These are phyloP conservation scores for Geotrichum carabidarum DNA, from an alignment of 1,139 yeast genomes.

Conservation along the genomic window DNA sequence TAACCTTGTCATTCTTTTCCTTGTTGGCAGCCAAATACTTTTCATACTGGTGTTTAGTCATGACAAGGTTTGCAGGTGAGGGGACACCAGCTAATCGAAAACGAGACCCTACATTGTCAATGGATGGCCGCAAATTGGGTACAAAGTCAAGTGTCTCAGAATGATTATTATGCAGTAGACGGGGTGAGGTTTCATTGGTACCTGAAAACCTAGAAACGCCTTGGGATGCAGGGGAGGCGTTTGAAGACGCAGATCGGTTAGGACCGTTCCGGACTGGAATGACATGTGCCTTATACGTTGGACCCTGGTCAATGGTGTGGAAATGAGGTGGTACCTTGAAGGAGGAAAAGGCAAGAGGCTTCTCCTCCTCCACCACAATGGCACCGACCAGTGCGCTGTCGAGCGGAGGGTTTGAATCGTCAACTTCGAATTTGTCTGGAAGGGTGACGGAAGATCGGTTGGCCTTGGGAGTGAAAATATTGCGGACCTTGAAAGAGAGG, in stretches of 20 bases:
- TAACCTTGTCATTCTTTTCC: conserved; percentile 2
- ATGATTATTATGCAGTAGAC: conserved; percentile 5
- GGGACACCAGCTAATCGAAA: conserved; percentile 16
- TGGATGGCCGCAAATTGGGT: conserved; percentile 19
- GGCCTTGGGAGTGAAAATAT: neutral
- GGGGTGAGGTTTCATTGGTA: neutral
- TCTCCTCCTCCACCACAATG: neutral
- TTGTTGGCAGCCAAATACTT: conserved; percentile 5
- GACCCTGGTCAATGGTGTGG: conserved; percentile 16
- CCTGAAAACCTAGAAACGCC: neutral
- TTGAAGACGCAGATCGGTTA: neutral
- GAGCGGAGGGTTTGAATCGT: neutral
- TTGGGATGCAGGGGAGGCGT: neutral
- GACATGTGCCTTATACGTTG: conserved; percentile 19
- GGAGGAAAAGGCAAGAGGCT: conserved; percentile 1
- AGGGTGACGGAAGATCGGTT: neutral
- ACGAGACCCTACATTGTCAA: conserved; percentile 19
- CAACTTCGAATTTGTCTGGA: neutral
- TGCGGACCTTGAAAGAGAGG: conserved; percentile 1
- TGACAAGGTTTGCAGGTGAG: conserved; percentile 17
- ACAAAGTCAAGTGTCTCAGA: conserved; percentile 19
- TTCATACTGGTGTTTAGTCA: conserved; percentile 21
- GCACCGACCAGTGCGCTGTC: neutral
- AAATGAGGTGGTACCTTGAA: conserved; percentile 13
- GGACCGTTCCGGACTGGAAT: conserved; percentile 14